A percentile compares a stretch with the other conserved stretches of the same genome.
phyloP scores from a whole-genome alignment of 164 flowering plant genomes.

The Warburgia ugandensis region DNA sequence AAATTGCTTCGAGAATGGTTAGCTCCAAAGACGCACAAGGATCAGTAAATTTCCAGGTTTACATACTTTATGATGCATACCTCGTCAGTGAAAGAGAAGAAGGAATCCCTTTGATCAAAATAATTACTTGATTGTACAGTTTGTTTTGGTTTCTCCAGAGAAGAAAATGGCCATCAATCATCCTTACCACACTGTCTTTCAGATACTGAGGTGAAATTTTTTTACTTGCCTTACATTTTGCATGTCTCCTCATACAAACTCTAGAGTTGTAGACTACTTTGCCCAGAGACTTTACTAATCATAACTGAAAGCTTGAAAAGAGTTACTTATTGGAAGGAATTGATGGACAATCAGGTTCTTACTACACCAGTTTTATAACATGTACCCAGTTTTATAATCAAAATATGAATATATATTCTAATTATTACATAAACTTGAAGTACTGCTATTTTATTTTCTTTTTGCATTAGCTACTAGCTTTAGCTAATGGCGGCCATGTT shows the following conservation, averaged over 20 bases:
- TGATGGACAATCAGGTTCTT: background rate
- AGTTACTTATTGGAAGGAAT: background rate
- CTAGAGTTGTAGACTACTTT: background rate
- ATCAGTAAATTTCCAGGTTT: slow-evolving; percentile 68
- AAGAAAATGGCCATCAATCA: slow-evolving; percentile 96
- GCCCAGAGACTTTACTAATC: background rate
- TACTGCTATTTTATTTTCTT: no score
- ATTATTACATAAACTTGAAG: no score
- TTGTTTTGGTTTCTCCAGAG: slow-evolving; percentile 86
- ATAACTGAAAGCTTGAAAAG: no score
- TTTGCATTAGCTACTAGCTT: slow-evolving; percentile 65
- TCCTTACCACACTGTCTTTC: slow-evolving; percentile 94
- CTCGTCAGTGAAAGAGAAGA: background rate
- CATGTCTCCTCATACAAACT: background rate
- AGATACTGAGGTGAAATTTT: slow-evolving; percentile 36
- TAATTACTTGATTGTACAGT: slow-evolving; percentile 37
- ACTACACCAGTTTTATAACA: background rate
- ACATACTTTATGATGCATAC: background rate
- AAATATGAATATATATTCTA: background rate
- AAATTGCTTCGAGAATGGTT: slow-evolving; percentile 97
- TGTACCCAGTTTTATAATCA: background rate
- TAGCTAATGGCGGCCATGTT: slow-evolving; percentile 96
- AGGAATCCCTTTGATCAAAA: slow-evolving; percentile 1
- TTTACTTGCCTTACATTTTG: background rate
- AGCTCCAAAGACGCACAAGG: slow-evolving; percentile 64